These are phyloP conservation scores for Diaporthe australafricana DNA, from an alignment of 2,329 filamentous ascomycete genomes.

Conservation along the genomic window DNA sequence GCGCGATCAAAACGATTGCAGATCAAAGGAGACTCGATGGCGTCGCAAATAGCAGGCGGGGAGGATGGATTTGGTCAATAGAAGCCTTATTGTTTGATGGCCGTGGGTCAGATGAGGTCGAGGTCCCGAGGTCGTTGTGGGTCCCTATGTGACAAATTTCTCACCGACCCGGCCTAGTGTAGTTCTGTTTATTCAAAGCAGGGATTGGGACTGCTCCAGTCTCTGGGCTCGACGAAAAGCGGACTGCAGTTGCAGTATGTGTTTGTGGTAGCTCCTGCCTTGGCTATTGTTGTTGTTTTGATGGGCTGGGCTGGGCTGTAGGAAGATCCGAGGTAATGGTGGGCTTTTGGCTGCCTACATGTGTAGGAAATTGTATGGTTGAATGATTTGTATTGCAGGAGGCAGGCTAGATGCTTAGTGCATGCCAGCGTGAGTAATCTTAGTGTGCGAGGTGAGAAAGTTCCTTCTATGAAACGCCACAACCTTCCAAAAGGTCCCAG, in stretches of 20 bases:
- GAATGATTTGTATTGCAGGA: neutral
- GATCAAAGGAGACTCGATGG: neutral
- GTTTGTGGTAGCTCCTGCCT: neutral
- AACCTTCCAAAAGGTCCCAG: constrained; percentile 26
- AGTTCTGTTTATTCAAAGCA: neutral
- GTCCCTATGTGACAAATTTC: constrained; percentile 30
- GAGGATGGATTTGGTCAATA: neutral
- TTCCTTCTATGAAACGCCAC: constrained; percentile 33
- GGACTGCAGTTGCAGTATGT: neutral
- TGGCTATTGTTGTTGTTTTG: neutral
- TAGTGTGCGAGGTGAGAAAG: constrained; percentile 23
- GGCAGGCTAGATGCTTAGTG: constrained; percentile 9
- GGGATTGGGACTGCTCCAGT: neutral
- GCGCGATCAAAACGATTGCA: neutral
- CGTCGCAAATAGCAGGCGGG: neutral
- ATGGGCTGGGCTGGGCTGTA: neutral
- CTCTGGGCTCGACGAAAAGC: too few relatives aligned
- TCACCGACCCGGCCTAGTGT: constrained; percentile 13
- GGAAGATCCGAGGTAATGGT: neutral
- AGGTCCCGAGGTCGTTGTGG: constrained; percentile 29
- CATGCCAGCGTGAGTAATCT: constrained; percentile 25
- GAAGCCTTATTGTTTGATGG: constrained; percentile 7
- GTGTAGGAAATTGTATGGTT: neutral
- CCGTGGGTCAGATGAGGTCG: constrained; percentile 13
- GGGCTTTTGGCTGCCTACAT: neutral